phyloP scores from a whole-genome alignment of 495 filamentous ascomycete genomes.

The Pyrenopolyporus hunteri region DNA sequence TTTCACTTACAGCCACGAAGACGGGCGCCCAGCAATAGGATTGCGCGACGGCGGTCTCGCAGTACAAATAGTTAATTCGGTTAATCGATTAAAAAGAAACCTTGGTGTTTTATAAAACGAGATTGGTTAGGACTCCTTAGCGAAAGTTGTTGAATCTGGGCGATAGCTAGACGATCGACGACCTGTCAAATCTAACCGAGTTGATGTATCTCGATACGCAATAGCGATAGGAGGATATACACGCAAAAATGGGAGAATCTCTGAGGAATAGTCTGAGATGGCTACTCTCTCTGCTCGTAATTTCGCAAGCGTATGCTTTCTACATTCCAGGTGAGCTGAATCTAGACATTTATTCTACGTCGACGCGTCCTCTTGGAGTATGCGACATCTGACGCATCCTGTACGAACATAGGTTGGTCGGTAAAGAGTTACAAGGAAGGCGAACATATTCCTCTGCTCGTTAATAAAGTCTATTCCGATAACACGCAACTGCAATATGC shows the following conservation, averaged over 20 bases:
- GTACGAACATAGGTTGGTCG: slow-evolving; percentile 63
- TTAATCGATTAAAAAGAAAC: neutral
- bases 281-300: slow-evolving; percentile 39
- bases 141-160: slow-evolving; percentile 7
- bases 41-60: slow-evolving; percentile 19
- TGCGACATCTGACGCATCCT: slow-evolving; percentile 16
- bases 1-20: slow-evolving; percentile 15
- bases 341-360: neutral
- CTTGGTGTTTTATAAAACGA: slow-evolving; percentile 9
- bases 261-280: slow-evolving; percentile 38
- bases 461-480: slow-evolving; percentile 96
- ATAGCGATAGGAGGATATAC: slow-evolving; percentile 30
- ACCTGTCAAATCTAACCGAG: slow-evolving; percentile 7
- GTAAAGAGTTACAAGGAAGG: slow-evolving; percentile 81
- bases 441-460: slow-evolving; percentile 84
- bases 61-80: slow-evolving; percentile 15
- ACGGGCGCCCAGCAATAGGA: slow-evolving; percentile 9
- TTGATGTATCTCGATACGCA: slow-evolving; percentile 32
- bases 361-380: neutral
- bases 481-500: slow-evolving; percentile 92
- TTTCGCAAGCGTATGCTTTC: slow-evolving; percentile 62
- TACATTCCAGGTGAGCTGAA: slow-evolving; percentile 73
- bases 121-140: neutral
- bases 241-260: slow-evolving; percentile 40
- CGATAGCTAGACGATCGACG: slow-evolving; percentile 2